Evolutionary conservation across 352 stramenopile species (phyloP), one percentile per base, ranked within the genome.

Genomic region (Phytophthora agathidicida): DNA sequence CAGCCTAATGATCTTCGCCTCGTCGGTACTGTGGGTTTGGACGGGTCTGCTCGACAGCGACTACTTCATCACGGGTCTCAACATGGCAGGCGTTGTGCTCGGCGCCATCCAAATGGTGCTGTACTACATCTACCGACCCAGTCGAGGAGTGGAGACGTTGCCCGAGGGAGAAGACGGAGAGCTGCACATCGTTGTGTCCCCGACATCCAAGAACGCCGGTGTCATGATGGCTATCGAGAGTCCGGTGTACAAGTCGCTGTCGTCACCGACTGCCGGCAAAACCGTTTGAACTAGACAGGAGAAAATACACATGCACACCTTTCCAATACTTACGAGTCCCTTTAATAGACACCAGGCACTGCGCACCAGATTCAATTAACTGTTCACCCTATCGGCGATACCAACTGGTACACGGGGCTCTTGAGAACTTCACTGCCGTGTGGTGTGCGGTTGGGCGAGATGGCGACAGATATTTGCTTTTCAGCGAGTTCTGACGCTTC

Each of bases 21-120:
- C 77, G 24, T 83, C 77, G 28, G 49, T 48, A 1, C 42, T 86
- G 3, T 90, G 75, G 77, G 68, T 82, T 5, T 47, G 68, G 23
- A 79, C 80, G 24, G 75, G 63, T 10, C 41, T 80, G 7, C 51
- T 83, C 1, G 66, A 75, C 41, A 27, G 63, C 54, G 67, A 90
- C 35, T 32, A 60, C 16, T 65, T 87, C 23, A 57, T 88, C 4
- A 52, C 82, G 26, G 56, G 69, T 0, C 71, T 79, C 3, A 84
- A 74, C 16, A 16, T 48, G 9, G 43, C 83, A 9, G 74, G 71
- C 11, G 46, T 81, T 11, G 26, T 59, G 19, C 48, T 87, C 6
- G 71, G 71, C 0, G 16, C 31, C 23, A 47, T 78, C 17, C 73
- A 91, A 42, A 63, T 86, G 7, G 27, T 67, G 20, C 48, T 90